A percentile compares a stretch with the other conserved stretches of the same genome.
These are phyloP conservation scores for Trichosporon coremiiforme DNA, from an alignment of 1,284 basidiomycete genomes.

Conservation along the genomic window DNA sequence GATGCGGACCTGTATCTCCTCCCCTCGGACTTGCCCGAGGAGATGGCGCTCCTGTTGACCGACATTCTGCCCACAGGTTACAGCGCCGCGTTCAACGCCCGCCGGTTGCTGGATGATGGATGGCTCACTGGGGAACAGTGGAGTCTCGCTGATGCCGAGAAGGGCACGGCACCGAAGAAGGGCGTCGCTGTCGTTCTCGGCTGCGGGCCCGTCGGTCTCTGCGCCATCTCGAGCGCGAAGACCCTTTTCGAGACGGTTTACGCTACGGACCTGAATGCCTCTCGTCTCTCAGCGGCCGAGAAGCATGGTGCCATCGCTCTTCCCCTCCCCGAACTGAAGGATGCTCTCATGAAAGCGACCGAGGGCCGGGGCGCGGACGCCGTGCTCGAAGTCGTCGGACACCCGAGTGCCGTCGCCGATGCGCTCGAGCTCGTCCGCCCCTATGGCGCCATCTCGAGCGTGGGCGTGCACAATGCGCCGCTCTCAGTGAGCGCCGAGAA, in stretches of 20 bases:
- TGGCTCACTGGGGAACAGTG: conserved; percentile 36
- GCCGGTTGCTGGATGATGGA: conserved; percentile 45
- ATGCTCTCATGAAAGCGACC: conserved; percentile 42
- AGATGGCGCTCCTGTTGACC: conserved; percentile 56
- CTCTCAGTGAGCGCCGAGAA: conserved; percentile 56
- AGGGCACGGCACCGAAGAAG: conserved; percentile 42
- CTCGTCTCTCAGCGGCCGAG: conserved; percentile 39
- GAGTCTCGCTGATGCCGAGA: conserved; percentile 32
- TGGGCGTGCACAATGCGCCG: conserved; percentile 63
- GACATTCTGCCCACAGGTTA: conserved; percentile 59
- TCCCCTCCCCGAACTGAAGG: conserved; percentile 35
- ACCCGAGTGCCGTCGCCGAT: conserved; percentile 68
- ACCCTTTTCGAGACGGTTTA: conserved; percentile 53
- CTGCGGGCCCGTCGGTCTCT: conserved; percentile 59
- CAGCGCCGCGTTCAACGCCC: conserved; percentile 56
- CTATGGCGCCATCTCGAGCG: conserved; percentile 76
- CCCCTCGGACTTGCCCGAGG: conserved; percentile 50
- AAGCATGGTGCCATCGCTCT: conserved; percentile 55
- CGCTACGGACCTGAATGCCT: conserved; percentile 44
- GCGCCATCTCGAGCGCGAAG: conserved; percentile 55
- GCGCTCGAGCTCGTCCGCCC: conserved; percentile 75
- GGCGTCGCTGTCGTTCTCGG: conserved; percentile 55
- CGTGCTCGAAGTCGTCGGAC: conserved; percentile 72
- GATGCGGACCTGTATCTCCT: conserved; percentile 56
- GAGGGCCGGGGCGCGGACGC: conserved; percentile 58